Base-by-base conservation (phyloP, 148 eudicot genomes). In the Hydrangea macrophylla region DNA sequence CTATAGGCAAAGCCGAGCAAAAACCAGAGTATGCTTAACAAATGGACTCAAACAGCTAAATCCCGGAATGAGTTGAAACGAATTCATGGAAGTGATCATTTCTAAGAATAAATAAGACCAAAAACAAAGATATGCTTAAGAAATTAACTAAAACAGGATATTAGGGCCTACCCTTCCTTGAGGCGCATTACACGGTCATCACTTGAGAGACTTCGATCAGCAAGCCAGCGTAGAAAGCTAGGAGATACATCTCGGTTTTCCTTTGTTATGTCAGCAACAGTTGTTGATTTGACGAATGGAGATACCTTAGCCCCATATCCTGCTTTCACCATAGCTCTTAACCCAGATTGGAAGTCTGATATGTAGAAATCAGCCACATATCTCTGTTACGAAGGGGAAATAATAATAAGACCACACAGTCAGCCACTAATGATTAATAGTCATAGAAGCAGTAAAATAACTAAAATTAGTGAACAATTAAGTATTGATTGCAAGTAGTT, bases 291-390 rank as follows among this genome's bases (percentile, higher is more conserved):
- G 51, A 92, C 96, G 67, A 90, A 84, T 24, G 96, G 85, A 27
- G 90, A 83, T 44, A 88, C 96, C 83, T 90, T 92, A 8, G 94
- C 92, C 42, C 98, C 98, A 78, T 90, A 84, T n/a, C 98, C 98
- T 61, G 90, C 82, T 82, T 92, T 92, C 33, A 92, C 98, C 6
- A 84, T 82, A 76, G 96, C 98, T 85, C 98, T 88, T 62, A 90
- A 79, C 50, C 98, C 98, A 30, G 98, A 71, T 51, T 92, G 94
- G 74, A 86, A 86, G 78, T 92, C 98, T 8, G 98, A 92, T 67
- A 92, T 77, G 68, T 92, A 92, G 75, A 92, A 92, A 74, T 92
- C 98, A 58, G 90, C 90, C 63, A 85, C 90, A 53, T 92, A 75
- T 77, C 80, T 92, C 98, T 92, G 96, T 72, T 51, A 63, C 70